Conservation (phyloP, 2,329 filamentous ascomycete species). For the Trichophyton simii region DNA sequence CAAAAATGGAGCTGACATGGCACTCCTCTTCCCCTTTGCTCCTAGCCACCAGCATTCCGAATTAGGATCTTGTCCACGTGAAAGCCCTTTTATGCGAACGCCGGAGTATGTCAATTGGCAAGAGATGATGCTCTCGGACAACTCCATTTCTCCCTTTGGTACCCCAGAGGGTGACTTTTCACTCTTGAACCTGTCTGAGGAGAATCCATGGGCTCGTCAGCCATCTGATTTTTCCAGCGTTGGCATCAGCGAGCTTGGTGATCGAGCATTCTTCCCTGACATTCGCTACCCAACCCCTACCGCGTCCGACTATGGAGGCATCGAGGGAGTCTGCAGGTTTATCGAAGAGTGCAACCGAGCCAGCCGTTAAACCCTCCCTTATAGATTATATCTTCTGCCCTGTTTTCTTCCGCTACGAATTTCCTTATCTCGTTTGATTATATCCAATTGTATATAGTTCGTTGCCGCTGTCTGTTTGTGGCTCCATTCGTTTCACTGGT, state of each 20-base stretch:
- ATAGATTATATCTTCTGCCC: not conserved
- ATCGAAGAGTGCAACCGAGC: constrained; percentile 50
- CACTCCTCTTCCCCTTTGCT: constrained; percentile 76
- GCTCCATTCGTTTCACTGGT: constrained; percentile 3
- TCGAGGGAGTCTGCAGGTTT: constrained; percentile 55
- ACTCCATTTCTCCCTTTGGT: constrained; percentile 17
- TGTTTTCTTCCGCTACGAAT: constrained; percentile 3
- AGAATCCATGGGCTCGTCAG: constrained; percentile 43
- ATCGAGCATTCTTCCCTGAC: constrained; percentile 30
- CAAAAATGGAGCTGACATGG: constrained; percentile 56
- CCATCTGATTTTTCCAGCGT: constrained; percentile 46
- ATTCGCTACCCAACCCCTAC: constrained; percentile 20
- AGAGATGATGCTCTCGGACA: constrained; percentile 38
- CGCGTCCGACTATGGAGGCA: constrained; percentile 46
- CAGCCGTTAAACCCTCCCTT: constrained; percentile 18
- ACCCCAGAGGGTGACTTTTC: constrained; percentile 27
- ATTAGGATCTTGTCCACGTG: constrained; percentile 18
- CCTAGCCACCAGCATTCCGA: constrained; percentile 43
- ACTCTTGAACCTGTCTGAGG: constrained; percentile 31
- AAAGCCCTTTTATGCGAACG: constrained; percentile 21
- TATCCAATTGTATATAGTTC: constrained; percentile 3
- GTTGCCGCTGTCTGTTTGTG: not conserved
- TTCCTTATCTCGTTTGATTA: constrained; percentile 5
- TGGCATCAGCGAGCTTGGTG: constrained; percentile 40
- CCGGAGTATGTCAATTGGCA: constrained; percentile 43